A percentile compares a stretch with the other conserved stretches of the same genome.
phyloP scores from a whole-genome alignment of 768 basidiomycete genomes.

The Boletus reticulatus region DNA sequence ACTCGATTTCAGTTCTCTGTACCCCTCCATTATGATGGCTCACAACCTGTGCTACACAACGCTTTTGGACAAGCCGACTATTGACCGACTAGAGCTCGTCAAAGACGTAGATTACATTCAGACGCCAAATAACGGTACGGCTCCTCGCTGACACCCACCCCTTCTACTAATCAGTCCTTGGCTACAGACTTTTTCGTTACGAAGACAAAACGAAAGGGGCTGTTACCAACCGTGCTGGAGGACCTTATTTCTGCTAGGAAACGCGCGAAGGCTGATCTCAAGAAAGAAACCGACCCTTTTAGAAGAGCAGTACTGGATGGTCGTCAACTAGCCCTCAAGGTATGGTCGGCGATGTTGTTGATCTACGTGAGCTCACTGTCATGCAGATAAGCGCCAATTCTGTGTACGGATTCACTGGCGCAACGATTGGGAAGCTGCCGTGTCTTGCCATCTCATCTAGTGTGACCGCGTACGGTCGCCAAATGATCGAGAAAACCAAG shows the following conservation, averaged over 20 bases:
- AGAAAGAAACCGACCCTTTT: slow-evolving; percentile 96
- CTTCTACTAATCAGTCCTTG: background rate
- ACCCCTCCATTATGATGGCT: slow-evolving; percentile 99
- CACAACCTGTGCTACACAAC: slow-evolving; percentile 99
- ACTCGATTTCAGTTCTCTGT: slow-evolving; percentile 96
- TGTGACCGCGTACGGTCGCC: slow-evolving; percentile 92
- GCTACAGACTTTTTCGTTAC: slow-evolving; percentile 82
- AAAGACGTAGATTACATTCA: slow-evolving; percentile 90
- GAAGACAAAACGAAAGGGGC: slow-evolving; percentile 71
- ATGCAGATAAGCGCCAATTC: slow-evolving; percentile 96
- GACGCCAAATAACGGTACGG: slow-evolving; percentile 91
- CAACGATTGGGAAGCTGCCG: slow-evolving; percentile 94
- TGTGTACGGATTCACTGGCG: slow-evolving; percentile 98
- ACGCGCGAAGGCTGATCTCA: slow-evolving; percentile 91
- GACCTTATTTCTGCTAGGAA: slow-evolving; percentile 93
- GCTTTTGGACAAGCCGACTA: slow-evolving; percentile 74
- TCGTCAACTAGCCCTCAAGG: slow-evolving; percentile 95
- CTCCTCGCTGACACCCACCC: background rate
- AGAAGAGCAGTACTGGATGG: slow-evolving; percentile 97
- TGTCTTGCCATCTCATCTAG: slow-evolving; percentile 96
- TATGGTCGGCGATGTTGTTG: slow-evolving; percentile 23
- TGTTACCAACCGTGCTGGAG: slow-evolving; percentile 89
- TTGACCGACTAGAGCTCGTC: slow-evolving; percentile 72
- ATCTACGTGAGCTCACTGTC: background rate
- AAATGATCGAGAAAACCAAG: slow-evolving; percentile 99